Evolutionary conservation across 75 land plant species (phyloP), one percentile per base, ranked within the genome.

Genomic region (Cryptomeria japonica): DNA sequence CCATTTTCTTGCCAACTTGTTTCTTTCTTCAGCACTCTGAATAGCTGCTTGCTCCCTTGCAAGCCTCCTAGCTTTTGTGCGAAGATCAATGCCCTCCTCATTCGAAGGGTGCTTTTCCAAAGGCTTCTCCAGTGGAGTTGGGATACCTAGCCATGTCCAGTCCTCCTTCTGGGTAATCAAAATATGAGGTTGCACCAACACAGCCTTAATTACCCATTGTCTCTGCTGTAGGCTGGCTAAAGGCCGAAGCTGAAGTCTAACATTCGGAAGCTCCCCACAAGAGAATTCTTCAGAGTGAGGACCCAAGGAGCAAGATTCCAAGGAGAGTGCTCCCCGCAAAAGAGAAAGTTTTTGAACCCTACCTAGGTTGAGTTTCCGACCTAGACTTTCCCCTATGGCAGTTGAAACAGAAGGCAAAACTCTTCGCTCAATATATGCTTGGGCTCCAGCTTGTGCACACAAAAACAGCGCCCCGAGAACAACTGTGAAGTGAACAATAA

Each of bases 111-210:
- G 93, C 87, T 88, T 87, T 37, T 64, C 84, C 61, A 88, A 18
- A 86, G 70, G 80, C 47, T 92, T 88, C 72, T 90, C 96, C 39
- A 88, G 84, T 3, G 90, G 73, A 49, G 89, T 86, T n/a, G 96
- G 97, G 31, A 98, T 91, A 4, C 99, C 99, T 32, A 97, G 84
- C 99, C 99, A 98, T 56, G 99, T 88, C 90, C 93, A 98, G 87
- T 98, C 97, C 90, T 91, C 93, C 87, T 95, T 98, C 89, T 98
- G 99, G 28, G 91, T 92, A n/a, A 98, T 90, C 46, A 98, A 92
- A 19, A 97, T 16, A 83, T 90, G 93, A 42, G 99, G 99, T 70
- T 93, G 91, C 51, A 89, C 85, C 80, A 98, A 83, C 34, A 98
- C 86, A 15, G 96, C 99, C 94, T 97, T 94, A 42, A 97, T 83